Evolutionary conservation across 2,329 filamentous ascomycete genomes (phyloP).

Genomic region (Intubia oerlemansii): DNA sequence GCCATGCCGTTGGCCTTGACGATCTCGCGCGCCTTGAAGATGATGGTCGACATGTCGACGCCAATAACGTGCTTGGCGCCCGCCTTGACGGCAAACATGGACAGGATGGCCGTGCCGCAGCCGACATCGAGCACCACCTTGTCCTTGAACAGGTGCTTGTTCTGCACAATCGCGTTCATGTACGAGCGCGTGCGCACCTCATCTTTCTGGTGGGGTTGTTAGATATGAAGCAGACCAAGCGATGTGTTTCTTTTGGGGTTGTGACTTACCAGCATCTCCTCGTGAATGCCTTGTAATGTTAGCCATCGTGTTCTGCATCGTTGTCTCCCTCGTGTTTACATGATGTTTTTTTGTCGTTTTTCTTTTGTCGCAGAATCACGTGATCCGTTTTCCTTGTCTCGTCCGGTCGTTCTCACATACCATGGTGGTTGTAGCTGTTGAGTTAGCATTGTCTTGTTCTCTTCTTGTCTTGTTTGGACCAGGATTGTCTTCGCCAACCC

Average conservation of each 20-base stretch:
- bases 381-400: not conserved
- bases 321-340: not conserved
- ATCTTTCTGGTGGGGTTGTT: too few relatives aligned
- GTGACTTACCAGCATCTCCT: slow-evolving; percentile 98
- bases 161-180: slow-evolving; percentile 94
- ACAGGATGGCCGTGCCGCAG: slow-evolving; percentile 92
- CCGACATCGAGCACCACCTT: slow-evolving; percentile 91
- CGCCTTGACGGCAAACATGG: slow-evolving; percentile 95
- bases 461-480: too few relatives aligned
- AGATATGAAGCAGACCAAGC: too few relatives aligned
- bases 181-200: slow-evolving; percentile 93
- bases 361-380: too few relatives aligned
- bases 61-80: slow-evolving; percentile 97
- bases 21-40: slow-evolving; percentile 94
- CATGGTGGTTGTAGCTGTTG: slow-evolving; percentile 88
- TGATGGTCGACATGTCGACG: slow-evolving; percentile 99
- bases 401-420: slow-evolving; percentile 26
- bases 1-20: slow-evolving; percentile 79
- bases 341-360: too few relatives aligned
- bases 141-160: slow-evolving; percentile 82
- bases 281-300: slow-evolving; percentile 95
- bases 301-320: too few relatives aligned
- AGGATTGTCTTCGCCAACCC: too few relatives aligned
- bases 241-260: too few relatives aligned
- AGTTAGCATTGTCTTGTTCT: slow-evolving; percentile 2